phyloP scores from a whole-genome alignment of 2,329 filamentous ascomycete species.

The Claviceps purpurea region DNA sequence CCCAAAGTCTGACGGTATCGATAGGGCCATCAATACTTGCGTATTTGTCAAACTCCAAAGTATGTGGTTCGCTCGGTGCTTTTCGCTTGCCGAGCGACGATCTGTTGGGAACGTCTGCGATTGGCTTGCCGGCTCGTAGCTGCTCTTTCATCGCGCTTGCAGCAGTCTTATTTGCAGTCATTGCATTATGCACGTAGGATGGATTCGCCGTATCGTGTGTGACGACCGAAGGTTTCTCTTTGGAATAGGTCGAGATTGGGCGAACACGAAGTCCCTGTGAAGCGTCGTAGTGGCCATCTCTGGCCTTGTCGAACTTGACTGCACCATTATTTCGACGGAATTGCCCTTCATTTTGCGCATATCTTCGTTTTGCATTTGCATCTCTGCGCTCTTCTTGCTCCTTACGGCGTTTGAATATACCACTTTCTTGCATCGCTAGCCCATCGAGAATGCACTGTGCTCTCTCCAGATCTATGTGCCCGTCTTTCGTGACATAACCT shows the following conservation, averaged over 20 bases:
- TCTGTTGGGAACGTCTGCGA: conserved; percentile 13
- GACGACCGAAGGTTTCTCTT: conserved; percentile 41
- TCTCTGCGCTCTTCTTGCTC: conserved; percentile 75
- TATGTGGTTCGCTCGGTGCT: conserved; percentile 27
- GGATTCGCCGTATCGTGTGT: conserved; percentile 84
- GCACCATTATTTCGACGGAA: conserved; percentile 5
- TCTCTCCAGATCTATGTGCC: conserved; percentile 72
- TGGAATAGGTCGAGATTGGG: conserved; percentile 36
- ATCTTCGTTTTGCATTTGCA: conserved; percentile 65
- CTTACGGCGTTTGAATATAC: conserved; percentile 79
- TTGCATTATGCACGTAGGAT: conserved; percentile 50
- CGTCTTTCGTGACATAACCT: conserved; percentile 92
- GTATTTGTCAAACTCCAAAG: background rate
- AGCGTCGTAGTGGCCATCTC: conserved; percentile 22
- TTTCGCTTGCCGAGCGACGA: conserved; percentile 60
- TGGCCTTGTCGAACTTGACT: conserved; percentile 8
- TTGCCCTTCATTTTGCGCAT: conserved; percentile 48
- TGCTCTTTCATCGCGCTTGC: conserved; percentile 77
- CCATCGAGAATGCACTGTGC: conserved; percentile 82
- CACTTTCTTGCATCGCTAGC: conserved; percentile 82
- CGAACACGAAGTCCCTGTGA: conserved; percentile 19
- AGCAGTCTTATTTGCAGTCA: conserved; percentile 83
- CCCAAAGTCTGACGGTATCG: conserved; percentile 85
- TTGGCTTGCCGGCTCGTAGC: conserved; percentile 37
- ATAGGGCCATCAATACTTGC: conserved; percentile 40